Evolutionary conservation across 2,329 filamentous ascomycete species (phyloP).

Genomic region (Penicillium olsonii): DNA sequence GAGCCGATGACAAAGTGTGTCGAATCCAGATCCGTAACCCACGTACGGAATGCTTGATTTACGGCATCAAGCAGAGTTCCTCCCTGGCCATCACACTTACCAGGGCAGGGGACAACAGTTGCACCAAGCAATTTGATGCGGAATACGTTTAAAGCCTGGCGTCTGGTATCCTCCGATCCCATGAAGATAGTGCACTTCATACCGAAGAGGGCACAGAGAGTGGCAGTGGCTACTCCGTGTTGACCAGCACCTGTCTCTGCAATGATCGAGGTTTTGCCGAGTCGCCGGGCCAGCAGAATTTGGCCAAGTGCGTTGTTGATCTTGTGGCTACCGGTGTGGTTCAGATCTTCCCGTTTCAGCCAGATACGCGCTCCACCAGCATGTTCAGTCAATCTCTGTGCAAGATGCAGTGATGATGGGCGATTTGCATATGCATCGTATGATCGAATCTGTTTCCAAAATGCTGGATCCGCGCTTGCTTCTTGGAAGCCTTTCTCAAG

Average conservation of each 20-base stretch:
- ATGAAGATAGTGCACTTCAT: slow-evolving; percentile 98
- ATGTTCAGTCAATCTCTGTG: slow-evolving; percentile 79
- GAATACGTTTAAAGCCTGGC: slow-evolving; percentile 69
- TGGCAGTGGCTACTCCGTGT: slow-evolving; percentile 94
- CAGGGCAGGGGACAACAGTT: slow-evolving; percentile 76
- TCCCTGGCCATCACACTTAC: slow-evolving; percentile 54
- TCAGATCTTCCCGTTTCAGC: slow-evolving; percentile 94
- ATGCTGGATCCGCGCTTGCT: slow-evolving; percentile 78
- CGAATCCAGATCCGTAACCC: slow-evolving; percentile 83
- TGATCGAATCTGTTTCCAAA: slow-evolving; percentile 92
- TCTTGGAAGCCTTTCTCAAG: slow-evolving; percentile 85
- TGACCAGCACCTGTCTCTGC: slow-evolving; percentile 97
- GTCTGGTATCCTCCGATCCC: slow-evolving; percentile 88
- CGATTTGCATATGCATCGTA: slow-evolving; percentile 95
- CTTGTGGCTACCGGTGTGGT: slow-evolving; percentile 96
- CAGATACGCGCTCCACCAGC: slow-evolving; percentile 93
- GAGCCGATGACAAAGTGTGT: slow-evolving; percentile 97
- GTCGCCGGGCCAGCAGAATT: slow-evolving; percentile 77
- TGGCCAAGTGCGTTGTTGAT: slow-evolving; percentile 98
- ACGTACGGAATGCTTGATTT: slow-evolving; percentile 88
- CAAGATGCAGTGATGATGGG: slow-evolving; percentile 83
- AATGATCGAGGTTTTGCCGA: slow-evolving; percentile 95
- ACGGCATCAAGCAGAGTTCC: slow-evolving; percentile 81
- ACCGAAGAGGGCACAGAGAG: slow-evolving; percentile 92
- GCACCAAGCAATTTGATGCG: slow-evolving; percentile 92